Percentiles rank a stretch among this genome's conserved stretches.
phyloP scores from a whole-genome alignment of 2,329 filamentous ascomycete species.

The Diaporthe sp. region DNA sequence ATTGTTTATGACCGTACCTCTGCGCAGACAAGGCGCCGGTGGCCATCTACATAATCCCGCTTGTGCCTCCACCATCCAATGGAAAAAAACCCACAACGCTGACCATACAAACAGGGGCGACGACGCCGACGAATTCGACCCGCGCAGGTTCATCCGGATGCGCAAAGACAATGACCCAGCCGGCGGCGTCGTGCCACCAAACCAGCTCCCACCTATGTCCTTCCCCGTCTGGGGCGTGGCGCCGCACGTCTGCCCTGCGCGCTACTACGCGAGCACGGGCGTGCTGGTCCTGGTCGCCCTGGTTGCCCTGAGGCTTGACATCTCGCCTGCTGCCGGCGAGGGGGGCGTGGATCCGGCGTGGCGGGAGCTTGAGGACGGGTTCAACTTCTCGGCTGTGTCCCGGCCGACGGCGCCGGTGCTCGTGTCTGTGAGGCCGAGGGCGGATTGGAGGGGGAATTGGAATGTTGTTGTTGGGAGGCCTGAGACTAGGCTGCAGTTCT shows the following conservation, averaged over 20 bases:
- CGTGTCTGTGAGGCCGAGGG: slow-evolving; percentile 2
- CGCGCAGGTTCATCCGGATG: slow-evolving; percentile 41
- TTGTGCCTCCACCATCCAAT: no score
- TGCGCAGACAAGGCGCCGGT: no score
- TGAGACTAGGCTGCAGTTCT: slow-evolving; percentile 23
- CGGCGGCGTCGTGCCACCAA: slow-evolving; percentile 21
- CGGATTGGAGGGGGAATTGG: neutral
- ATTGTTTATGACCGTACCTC: no score
- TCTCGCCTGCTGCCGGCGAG: slow-evolving; percentile 35
- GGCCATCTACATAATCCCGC: no score
- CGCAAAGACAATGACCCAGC: slow-evolving; percentile 2
- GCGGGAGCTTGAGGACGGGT: neutral
- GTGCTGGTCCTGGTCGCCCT: slow-evolving; percentile 45
- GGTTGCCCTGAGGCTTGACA: slow-evolving; percentile 43
- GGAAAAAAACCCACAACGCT: neutral
- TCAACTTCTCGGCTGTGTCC: neutral
- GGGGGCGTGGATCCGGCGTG: neutral
- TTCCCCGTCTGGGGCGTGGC: slow-evolving; percentile 40
- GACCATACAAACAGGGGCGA: slow-evolving; percentile 47
- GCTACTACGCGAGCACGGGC: slow-evolving; percentile 46
- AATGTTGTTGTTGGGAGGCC: neutral
- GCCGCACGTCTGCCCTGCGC: slow-evolving; percentile 46
- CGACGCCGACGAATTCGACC: slow-evolving; percentile 41
- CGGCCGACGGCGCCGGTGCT: neutral
- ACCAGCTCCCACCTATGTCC: slow-evolving; percentile 36